Conservation (phyloP, 2,329 filamentous ascomycete genomes). For the Trichoderma afroharzianum region DNA sequence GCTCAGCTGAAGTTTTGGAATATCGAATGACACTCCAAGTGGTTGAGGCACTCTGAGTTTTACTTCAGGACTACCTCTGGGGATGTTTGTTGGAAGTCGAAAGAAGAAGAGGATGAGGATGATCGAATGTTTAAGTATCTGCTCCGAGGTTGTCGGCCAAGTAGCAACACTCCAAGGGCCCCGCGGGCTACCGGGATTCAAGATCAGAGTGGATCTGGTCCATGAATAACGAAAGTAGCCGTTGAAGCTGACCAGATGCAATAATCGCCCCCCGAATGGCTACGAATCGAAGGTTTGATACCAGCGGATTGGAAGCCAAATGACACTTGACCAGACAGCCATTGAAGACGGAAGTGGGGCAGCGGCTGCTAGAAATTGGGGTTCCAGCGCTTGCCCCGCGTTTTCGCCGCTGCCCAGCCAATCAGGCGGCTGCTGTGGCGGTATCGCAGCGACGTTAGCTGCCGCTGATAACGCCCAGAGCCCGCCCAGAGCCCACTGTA, state of each 20-base stretch:
- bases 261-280: background rate
- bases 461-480: background rate
- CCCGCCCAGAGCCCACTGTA: background rate
- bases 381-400: background rate
- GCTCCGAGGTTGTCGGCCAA: background rate
- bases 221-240: background rate
- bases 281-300: background rate
- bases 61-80: background rate
- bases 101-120: background rate
- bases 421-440: background rate
- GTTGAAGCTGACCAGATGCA: background rate
- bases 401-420: background rate
- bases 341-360: background rate
- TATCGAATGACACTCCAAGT: background rate
- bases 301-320: background rate
- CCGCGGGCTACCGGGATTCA: background rate
- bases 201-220: background rate
- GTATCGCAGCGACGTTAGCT: background rate
- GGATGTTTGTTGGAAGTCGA: background rate
- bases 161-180: background rate
- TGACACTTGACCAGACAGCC: background rate
- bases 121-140: slow-evolving; percentile 3
- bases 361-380: background rate
- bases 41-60: background rate
- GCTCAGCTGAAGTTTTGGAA: background rate